Evolutionary conservation across 768 basidiomycete species (phyloP), one percentile per base, ranked within the genome.

Genomic region (Neoboletus brunneissimus): DNA sequence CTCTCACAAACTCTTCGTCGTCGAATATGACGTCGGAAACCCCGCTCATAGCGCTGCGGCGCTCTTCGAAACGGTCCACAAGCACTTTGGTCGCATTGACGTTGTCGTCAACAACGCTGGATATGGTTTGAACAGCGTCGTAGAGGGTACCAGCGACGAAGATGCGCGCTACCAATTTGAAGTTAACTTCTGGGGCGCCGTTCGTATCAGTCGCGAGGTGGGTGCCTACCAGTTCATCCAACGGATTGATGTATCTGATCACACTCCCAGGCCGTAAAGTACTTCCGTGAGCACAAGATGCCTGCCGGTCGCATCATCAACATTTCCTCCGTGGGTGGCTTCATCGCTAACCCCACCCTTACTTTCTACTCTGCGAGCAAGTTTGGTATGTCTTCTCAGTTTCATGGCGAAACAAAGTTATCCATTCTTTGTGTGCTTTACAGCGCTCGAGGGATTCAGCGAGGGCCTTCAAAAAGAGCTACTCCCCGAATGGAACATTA

Each of bases 101-200:
- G 63, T 72, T 31, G 67, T 75, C 15, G 64, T 68, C 50, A 75
- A 72, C 61, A 75, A 75, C 16, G 74, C 73, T 0, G 73, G 59
- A 7, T 64, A 61, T 32, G 64, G 47, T 2, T n/a, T 64, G 29
- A 51, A 54, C 15, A 56, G 62, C 10, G 68, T 74, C 41, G 62
- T 71, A 12, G 73, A 73, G 46, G 49, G 48, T 11, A 60, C 61
- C 12, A 60, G 51, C 10, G 67, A 72, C 18, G 64, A 62, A 37
- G 64, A 63, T 9, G 72, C 66, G 0, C 67, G 70, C 4, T 25
- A 45, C 44, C 59, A 68, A 48, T 68, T 75, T 35, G 71, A 72
- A 9, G 66, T 68, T 1, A 71, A 73, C 60, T 73, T 73, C 50
- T 74, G 73, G 72, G 72, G 68, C 25, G 51, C 62, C 38, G 59